Conservation (phyloP, 228 moss, liverwort and hornwort species). For the Sphagnum fallax region DNA sequence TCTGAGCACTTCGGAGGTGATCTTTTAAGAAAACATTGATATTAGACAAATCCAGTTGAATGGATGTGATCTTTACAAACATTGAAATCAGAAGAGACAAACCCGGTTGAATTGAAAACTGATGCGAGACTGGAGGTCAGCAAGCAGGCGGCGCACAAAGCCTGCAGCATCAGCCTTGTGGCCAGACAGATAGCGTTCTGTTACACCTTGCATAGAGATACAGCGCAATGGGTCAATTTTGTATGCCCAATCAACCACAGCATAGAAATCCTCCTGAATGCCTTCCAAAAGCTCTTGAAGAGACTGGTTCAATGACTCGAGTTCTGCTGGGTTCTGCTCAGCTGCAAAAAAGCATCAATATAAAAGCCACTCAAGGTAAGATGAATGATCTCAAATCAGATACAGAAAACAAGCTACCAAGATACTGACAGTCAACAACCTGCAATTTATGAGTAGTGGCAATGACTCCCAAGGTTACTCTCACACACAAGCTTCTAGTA, state of each 20-base stretch:
- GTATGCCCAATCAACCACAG: constrained; percentile 98
- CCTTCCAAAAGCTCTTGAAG: constrained; percentile 89
- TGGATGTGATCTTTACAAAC: too few species aligned
- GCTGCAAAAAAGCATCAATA: constrained; percentile 30
- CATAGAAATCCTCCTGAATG: constrained; percentile 95
- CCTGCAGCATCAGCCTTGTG: constrained; percentile 90
- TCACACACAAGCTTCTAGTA: too few species aligned
- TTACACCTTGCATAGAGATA: constrained; percentile 98
- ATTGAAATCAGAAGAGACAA: constrained; percentile 2
- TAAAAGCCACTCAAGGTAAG: background rate
- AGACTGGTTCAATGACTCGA: constrained; percentile 77
- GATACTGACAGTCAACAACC: too few species aligned
- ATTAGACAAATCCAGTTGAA: too few species aligned
- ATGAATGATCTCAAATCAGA: background rate
- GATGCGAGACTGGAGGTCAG: constrained; percentile 82
- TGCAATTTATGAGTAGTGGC: too few species aligned
- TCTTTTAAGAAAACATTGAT: too few species aligned
- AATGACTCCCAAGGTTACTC: too few species aligned
- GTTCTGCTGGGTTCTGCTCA: constrained; percentile 83
- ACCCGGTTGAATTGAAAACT: constrained; percentile 91
- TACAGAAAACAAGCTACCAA: too few species aligned
- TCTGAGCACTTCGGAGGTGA: too few species aligned
- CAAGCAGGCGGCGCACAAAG: constrained; percentile 93
- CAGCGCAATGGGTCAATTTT: constrained; percentile 91
- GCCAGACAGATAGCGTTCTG: constrained; percentile 84